Evolutionary conservation across 106 monocot genomes (phyloP).

Genomic region (Cymbidium sinense): DNA sequence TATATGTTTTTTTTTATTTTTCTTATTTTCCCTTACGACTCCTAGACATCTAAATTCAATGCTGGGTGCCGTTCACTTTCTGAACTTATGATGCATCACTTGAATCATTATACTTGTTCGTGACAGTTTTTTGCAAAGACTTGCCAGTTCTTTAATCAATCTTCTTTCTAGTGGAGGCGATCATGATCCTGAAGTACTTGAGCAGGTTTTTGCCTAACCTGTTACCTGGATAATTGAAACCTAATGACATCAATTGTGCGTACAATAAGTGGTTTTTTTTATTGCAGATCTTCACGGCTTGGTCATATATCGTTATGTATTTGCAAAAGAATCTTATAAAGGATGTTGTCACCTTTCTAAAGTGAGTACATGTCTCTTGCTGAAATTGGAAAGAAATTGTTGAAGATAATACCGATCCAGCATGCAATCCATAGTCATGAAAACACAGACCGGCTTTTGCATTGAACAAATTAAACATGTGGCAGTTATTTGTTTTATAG

Average conservation of each 20-base stretch:
- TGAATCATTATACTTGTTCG: neutral
- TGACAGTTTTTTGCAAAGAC: conserved; percentile 46
- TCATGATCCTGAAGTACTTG: conserved; percentile 68
- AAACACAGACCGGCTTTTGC: neutral
- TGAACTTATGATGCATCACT: neutral
- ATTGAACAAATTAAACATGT: neutral
- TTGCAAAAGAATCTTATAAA: conserved; percentile 75
- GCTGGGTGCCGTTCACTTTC: neutral
- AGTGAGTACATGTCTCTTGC: conserved; percentile 32
- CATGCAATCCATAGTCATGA: neutral
- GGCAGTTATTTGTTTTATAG: neutral
- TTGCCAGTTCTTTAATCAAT: conserved; percentile 30
- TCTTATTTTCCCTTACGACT: neutral
- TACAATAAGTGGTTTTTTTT: conserved; percentile 10
- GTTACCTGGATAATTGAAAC: neutral
- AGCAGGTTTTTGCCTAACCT: conserved; percentile 46
- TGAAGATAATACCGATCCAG: neutral
- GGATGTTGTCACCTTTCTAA: conserved; percentile 58
- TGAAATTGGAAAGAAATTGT: neutral
- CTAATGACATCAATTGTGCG: neutral
- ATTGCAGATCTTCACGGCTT: conserved; percentile 83
- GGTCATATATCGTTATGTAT: conserved; percentile 79
- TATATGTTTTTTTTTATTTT: neutral
- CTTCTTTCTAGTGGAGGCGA: conserved; percentile 67
- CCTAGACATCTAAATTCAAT: neutral